These are phyloP conservation scores for Metschnikowia matae DNA, from an alignment of 805 yeast species.

Conservation along the genomic window DNA sequence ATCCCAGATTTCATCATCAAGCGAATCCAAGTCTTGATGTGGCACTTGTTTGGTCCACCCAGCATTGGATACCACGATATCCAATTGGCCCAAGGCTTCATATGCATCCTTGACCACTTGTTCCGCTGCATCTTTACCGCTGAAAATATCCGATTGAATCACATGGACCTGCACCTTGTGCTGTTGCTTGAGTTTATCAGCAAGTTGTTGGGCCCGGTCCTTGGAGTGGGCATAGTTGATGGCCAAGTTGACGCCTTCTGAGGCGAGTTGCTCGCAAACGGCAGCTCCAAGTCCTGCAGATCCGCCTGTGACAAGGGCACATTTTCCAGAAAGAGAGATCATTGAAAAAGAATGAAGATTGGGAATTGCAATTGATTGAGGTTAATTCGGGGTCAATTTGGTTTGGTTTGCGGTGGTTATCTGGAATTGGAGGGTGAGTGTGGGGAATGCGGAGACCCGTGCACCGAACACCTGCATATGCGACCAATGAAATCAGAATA, in stretches of 20 bases:
- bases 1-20: conserved; percentile 32
- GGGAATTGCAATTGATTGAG: neutral
- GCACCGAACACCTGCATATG: neutral
- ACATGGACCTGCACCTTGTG: conserved; percentile 17
- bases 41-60: conserved; percentile 36
- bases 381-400: neutral
- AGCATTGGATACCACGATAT: conserved; percentile 37
- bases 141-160: conserved; percentile 25
- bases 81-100: conserved; percentile 25
- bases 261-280: conserved; percentile 29
- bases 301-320: conserved; percentile 23
- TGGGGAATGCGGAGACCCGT: neutral
- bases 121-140: conserved; percentile 16
- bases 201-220: conserved; percentile 27
- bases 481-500: too few relatives aligned
- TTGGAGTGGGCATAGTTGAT: conserved; percentile 28
- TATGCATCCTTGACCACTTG: conserved; percentile 23
- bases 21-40: conserved; percentile 25
- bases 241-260: conserved; percentile 30
- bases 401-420: neutral
- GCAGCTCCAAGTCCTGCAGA: conserved; percentile 34
- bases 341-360: neutral
- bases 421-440: neutral
- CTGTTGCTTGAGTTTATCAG: conserved; percentile 8
- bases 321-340: conserved; percentile 19